Percentiles rank a stretch among this genome's conserved stretches.
Evolutionary conservation across 192 early-diverging fungal genomes (phyloP).

Genomic region (Backusella psychrophila): DNA sequence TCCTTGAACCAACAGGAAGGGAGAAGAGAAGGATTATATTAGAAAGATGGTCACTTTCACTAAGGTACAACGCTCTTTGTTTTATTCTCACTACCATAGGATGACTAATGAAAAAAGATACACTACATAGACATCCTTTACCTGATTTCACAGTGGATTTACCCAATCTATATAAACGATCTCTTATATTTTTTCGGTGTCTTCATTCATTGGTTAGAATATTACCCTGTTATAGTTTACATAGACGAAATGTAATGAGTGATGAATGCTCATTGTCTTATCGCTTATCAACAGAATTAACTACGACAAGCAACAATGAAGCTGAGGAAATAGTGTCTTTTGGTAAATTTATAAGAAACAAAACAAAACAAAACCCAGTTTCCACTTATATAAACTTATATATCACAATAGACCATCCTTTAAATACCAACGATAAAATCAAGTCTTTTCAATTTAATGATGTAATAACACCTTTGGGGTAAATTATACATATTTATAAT

Average conservation of each 20-base stretch:
- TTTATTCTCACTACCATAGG: background rate
- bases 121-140: conserved; percentile 41
- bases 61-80: conserved; percentile 50
- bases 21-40: conserved; percentile 60
- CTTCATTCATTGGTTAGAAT: conserved; percentile 77
- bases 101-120: background rate
- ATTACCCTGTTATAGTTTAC: conserved; percentile 68
- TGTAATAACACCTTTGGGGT: conserved; percentile 73
- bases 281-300: conserved; percentile 45
- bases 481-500: conserved; percentile 23
- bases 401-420: background rate
- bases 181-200: conserved; percentile 86
- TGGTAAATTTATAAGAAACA: conserved; percentile 25
- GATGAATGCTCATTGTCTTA: conserved; percentile 59
- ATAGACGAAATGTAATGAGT: conserved; percentile 40
- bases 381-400: background rate
- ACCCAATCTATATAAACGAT: conserved; percentile 86
- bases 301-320: conserved; percentile 62
- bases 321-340: background rate
- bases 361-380: conserved; percentile 21
- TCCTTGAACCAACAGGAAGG: conserved; percentile 67
- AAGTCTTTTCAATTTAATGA: conserved; percentile 62
- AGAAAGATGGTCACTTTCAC: conserved; percentile 81
- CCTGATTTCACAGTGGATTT: conserved; percentile 69
- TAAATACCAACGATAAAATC: conserved; percentile 29